Conservation (phyloP, 1,284 basidiomycete species). For the Phylloboletellus chloephorus region DNA sequence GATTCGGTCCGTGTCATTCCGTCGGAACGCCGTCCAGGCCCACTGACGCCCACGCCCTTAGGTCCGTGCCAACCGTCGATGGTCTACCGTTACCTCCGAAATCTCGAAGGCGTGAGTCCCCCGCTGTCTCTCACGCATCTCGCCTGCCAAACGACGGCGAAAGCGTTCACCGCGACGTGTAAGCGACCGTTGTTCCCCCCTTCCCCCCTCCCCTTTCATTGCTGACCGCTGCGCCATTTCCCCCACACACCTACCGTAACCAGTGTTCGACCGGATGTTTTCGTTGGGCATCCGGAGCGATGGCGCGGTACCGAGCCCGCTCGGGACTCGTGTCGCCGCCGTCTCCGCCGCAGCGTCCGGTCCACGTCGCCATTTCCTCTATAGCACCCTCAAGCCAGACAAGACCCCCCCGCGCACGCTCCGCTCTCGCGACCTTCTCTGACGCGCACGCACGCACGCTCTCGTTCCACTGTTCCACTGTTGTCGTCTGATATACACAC, state of each 20-base stretch:
- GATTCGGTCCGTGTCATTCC: slow-evolving; percentile 59
- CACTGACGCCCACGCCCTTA: slow-evolving; percentile 20
- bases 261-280: slow-evolving; percentile 92
- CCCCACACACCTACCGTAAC: neutral
- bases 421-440: slow-evolving; percentile 29
- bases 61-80: slow-evolving; percentile 84
- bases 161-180: slow-evolving; percentile 80
- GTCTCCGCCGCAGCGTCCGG: slow-evolving; percentile 58
- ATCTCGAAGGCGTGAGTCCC: slow-evolving; percentile 76
- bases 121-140: slow-evolving; percentile 77
- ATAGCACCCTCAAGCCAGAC: slow-evolving; percentile 64
- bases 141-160: slow-evolving; percentile 81
- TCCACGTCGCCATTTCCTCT: slow-evolving; percentile 74
- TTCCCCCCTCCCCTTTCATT: slow-evolving; percentile 1
- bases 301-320: slow-evolving; percentile 53
- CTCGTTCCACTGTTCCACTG: neutral
- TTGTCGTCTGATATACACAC: slow-evolving; percentile 7
- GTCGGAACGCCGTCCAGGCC: neutral
- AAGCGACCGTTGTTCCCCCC: slow-evolving; percentile 24
- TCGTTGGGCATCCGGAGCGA: slow-evolving; percentile 72
- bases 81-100: slow-evolving; percentile 82
- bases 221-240: too few relatives aligned
- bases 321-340: slow-evolving; percentile 57
- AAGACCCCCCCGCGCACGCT: slow-evolving; percentile 33
- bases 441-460: neutral